Percentiles rank a stretch among this genome's conserved stretches.
These are phyloP conservation scores for Saccharomyces hybrid DNA, from an alignment of 1,139 yeast genomes.

Conservation along the genomic window DNA sequence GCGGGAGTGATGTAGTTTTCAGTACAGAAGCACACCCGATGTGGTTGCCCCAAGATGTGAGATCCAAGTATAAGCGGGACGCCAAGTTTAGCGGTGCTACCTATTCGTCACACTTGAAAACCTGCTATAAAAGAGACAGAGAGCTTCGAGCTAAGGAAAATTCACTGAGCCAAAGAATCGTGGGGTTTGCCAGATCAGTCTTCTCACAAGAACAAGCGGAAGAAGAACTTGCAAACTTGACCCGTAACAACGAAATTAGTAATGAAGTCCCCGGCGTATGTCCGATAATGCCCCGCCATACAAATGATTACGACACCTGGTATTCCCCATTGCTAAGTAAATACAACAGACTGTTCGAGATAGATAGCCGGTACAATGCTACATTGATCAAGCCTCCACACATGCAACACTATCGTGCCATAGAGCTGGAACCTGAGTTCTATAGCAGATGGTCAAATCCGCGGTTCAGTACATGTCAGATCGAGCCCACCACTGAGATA, in stretches of 20 bases:
- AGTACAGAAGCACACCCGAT: constrained; percentile 93
- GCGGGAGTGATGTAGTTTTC: constrained; percentile 55
- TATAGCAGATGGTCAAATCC: constrained; percentile 22
- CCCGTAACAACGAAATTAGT: not conserved
- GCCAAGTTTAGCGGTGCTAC: constrained; percentile 16
- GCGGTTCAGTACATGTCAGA: constrained; percentile 7
- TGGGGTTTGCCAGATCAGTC: not conserved
- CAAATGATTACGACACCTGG: constrained; percentile 12
- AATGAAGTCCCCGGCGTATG: constrained; percentile 3
- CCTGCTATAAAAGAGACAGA: constrained; percentile 7
- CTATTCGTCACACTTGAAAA: constrained; percentile 14
- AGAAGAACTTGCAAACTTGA: not conserved
- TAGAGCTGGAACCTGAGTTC: constrained; percentile 20
- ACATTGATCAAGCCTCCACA: constrained; percentile 38
- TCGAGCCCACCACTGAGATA: constrained; percentile 15
- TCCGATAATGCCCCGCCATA: constrained; percentile 3
- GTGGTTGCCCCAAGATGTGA: constrained; percentile 44
- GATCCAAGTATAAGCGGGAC: constrained; percentile 19
- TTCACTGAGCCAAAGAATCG: not conserved
- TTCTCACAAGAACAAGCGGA: not conserved
- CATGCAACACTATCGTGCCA: constrained; percentile 11
- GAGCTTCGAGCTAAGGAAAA: not conserved
- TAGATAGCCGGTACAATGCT: constrained; percentile 34
- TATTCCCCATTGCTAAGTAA: constrained; percentile 35
- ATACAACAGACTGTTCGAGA: constrained; percentile 37